Conservation (phyloP, 192 early-diverging fungal species). For the Gigaspora rosea region DNA sequence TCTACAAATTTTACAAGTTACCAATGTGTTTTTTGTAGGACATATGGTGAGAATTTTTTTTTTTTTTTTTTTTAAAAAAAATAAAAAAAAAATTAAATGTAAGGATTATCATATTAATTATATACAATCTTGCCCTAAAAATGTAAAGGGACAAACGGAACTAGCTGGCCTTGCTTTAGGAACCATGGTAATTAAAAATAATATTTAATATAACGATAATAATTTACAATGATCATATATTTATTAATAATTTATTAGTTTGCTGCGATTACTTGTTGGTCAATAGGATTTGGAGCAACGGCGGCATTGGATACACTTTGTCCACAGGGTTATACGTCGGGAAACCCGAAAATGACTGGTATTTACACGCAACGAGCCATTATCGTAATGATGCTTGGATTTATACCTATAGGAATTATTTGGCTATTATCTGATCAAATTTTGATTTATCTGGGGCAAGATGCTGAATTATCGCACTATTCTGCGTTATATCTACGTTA, state of each 20-base stretch:
- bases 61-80: neutral
- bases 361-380: constrained; percentile 80
- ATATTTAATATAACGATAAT: no score
- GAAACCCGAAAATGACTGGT: constrained; percentile 69
- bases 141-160: constrained; percentile 50
- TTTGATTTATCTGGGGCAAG: constrained; percentile 74
- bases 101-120: no score
- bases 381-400: constrained; percentile 68
- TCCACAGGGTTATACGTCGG: constrained; percentile 70
- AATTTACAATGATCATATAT: neutral
- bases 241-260: constrained; percentile 36
- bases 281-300: constrained; percentile 67
- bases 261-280: constrained; percentile 67
- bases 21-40: constrained; percentile 66
- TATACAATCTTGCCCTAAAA: no score
- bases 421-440: constrained; percentile 67
- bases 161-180: constrained; percentile 71
- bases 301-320: constrained; percentile 79
- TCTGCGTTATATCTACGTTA: constrained; percentile 69
- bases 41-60: constrained; percentile 47
- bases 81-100: no score
- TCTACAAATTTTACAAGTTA: constrained; percentile 66
- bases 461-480: constrained; percentile 64
- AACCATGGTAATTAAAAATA: constrained; percentile 50
- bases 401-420: constrained; percentile 72